Evolutionary conservation across 2,329 filamentous ascomycete genomes (phyloP).

Genomic region (Botrytis deweyae): DNA sequence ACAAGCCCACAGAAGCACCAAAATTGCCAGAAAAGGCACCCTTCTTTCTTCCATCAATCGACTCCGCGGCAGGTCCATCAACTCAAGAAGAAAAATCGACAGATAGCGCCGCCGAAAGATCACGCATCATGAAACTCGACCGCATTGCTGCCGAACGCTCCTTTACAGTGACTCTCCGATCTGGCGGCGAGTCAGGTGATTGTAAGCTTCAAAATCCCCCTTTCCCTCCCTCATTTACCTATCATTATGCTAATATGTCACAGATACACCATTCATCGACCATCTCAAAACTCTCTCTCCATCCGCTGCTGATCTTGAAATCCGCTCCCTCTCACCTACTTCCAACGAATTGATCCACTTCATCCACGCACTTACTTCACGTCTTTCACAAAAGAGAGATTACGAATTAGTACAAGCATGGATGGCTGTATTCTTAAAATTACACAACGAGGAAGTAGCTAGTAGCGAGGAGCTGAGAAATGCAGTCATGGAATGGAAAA

Average conservation of each 20-base stretch:
- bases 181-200: slow-evolving; percentile 54
- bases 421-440: slow-evolving; percentile 89
- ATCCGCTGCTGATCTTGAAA: slow-evolving; percentile 83
- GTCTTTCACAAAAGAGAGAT: slow-evolving; percentile 68
- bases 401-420: slow-evolving; percentile 95
- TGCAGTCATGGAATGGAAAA: slow-evolving; percentile 68
- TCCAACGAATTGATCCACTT: slow-evolving; percentile 70
- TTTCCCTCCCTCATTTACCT: background rate
- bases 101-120: slow-evolving; percentile 50
- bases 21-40: slow-evolving; percentile 92
- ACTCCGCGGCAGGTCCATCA: slow-evolving; percentile 34
- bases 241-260: slow-evolving; percentile 25
- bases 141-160: slow-evolving; percentile 55
- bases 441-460: slow-evolving; percentile 66
- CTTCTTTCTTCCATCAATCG: slow-evolving; percentile 81
- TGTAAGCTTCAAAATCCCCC: slow-evolving; percentile 50
- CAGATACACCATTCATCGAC: slow-evolving; percentile 67
- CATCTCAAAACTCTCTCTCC: slow-evolving; percentile 80
- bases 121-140: slow-evolving; percentile 69
- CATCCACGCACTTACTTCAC: slow-evolving; percentile 72
- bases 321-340: slow-evolving; percentile 69
- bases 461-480: slow-evolving; percentile 49
- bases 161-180: slow-evolving; percentile 57
- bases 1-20: slow-evolving; percentile 88
- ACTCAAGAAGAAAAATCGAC: slow-evolving; percentile 33